Percentiles rank a stretch among this genome's conserved stretches.
phyloP scores from a whole-genome alignment of 805 yeast genomes.

The Yamadazyma insecticola region DNA sequence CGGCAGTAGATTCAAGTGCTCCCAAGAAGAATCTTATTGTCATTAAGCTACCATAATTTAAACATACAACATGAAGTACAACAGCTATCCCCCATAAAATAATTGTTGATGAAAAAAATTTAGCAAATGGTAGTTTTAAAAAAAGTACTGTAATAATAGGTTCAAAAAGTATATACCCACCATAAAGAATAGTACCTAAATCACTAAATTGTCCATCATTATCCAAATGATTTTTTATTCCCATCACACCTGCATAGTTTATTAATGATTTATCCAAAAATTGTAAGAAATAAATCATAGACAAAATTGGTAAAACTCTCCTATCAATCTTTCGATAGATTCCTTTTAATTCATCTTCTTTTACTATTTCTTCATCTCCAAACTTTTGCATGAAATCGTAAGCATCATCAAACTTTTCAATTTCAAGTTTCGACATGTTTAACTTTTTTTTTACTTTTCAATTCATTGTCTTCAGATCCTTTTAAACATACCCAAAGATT shows the following conservation, averaged over 20 bases:
- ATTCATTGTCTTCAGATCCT: too few relatives aligned
- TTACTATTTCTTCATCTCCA: conserved; percentile 2
- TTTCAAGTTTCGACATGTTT: not conserved
- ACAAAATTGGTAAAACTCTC: conserved; percentile 45
- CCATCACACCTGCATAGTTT: conserved; percentile 64
- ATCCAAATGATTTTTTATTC: conserved; percentile 46
- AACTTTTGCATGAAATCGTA: conserved; percentile 14
- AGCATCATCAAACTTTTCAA: conserved; percentile 17
- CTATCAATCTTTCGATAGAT: conserved; percentile 40
- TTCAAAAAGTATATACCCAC: conserved; percentile 50
- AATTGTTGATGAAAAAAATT: conserved; percentile 44
- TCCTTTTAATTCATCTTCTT: conserved; percentile 4
- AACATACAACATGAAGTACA: conserved; percentile 48
- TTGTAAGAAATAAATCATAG: conserved; percentile 52
- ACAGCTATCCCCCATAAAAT: conserved; percentile 52
- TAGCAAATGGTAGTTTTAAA: conserved; percentile 51
- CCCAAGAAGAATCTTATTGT: conserved; percentile 52
- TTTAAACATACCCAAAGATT: too few relatives aligned
- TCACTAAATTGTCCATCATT: conserved; percentile 44
- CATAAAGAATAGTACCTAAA: conserved; percentile 50
- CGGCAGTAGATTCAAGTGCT: conserved; percentile 49
- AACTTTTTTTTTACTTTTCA: too few relatives aligned
- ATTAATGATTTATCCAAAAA: conserved; percentile 56
- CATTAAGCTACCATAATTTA: conserved; percentile 50
- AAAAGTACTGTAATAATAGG: conserved; percentile 39